Evolutionary conservation across 768 basidiomycete species (phyloP), one percentile per base, ranked within the genome.

Genomic region (Saitozyma podzolica): DNA sequence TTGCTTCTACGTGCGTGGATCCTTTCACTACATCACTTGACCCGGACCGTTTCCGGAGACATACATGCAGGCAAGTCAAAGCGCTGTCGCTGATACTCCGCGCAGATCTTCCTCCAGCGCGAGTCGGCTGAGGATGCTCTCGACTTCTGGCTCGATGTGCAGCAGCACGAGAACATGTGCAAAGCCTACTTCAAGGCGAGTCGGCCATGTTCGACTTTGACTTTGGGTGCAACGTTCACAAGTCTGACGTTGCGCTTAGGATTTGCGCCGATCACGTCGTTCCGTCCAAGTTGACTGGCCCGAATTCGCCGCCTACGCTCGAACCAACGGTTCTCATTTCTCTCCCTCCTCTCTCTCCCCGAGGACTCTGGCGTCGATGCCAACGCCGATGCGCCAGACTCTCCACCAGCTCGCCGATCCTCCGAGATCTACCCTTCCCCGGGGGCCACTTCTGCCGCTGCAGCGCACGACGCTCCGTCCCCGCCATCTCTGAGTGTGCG

Each of bases 111-210:
- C 80, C 83, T 99, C 42, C 95, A 98, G 78, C 86, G 92, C 42
- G 95, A 99, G 81, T 91, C 92, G 29, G 87, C 91, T 58, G 95
- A 98, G 77, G 96, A 99, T 79, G 90, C 93, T 54, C 82, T 99
- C 50, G 96, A 99, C 79, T 98, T 98, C 73, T 98, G 95, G 94
- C 85, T 99, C 39, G 96, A 99, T 78, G 96, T 98, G 7, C 93
- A 96, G 72, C 96, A 98, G 81, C 96, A 99, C 78, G 96, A 98
- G 82, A 97, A 97, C 77, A 86, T 99, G 41, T 98, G 95, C 80
- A 86, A 94, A 64, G 96, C 95, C 8, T 98, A 98, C 80, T 98
- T 99, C 86, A 96, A 97, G 74, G 80, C 79, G 63, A 65, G 75
- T 43, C 19, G 50, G 3, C 20, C 13, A 20, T n/a, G 8, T 20